Base-by-base conservation (phyloP, 352 stramenopile genomes). In the Globisporangium alternatum region DNA sequence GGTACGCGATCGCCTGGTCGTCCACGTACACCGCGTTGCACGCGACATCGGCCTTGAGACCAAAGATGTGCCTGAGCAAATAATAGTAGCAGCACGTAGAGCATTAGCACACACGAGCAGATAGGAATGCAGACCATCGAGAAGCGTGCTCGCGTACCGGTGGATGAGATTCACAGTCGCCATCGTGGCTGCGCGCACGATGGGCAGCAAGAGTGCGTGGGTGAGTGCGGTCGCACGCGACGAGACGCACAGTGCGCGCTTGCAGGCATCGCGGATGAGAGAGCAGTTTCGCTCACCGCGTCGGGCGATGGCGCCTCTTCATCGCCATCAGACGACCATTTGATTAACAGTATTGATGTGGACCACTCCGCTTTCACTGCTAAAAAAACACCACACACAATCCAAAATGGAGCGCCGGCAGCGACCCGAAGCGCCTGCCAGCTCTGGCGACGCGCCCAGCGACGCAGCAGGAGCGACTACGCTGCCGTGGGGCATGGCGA, bases 21-120 rank as follows among this genome's bases (percentile, higher is more conserved):
- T 97, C 88, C 33, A 95, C 77, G 62, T 91, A 97, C 60, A 85
- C 77, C 3, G 91, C 78, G 65, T 89, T 94, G 64, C 78, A 91
- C 62, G 76, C 68, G 30, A 96, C 85, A 52, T 97, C 88, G 21
- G 76, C 69, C 57, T 97, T 97, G 52, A 98, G 76, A 0, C 93
- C 93, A 62, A 98, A 98, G 56, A 97, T 90, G 67, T 98, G 91
- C 10, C 83, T 89, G 53, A 37, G 7, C 25, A 47, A 48, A 35
- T 15, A 51, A 35, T n/a, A 53, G 13, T 9, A 37, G 22, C 31
- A 47, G 17, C 7, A 41, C 15, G 5, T 17, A 22, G 48, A 21
- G 43, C 25, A 25, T 28, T 33, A 37, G 41, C 5, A 41, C 28
- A 5, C 21, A 4, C 9, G 37, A 39, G 25, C 25, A 12, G 19